Conservation (phyloP, 805 yeast species). For the Lipomyces oligophaga region DNA sequence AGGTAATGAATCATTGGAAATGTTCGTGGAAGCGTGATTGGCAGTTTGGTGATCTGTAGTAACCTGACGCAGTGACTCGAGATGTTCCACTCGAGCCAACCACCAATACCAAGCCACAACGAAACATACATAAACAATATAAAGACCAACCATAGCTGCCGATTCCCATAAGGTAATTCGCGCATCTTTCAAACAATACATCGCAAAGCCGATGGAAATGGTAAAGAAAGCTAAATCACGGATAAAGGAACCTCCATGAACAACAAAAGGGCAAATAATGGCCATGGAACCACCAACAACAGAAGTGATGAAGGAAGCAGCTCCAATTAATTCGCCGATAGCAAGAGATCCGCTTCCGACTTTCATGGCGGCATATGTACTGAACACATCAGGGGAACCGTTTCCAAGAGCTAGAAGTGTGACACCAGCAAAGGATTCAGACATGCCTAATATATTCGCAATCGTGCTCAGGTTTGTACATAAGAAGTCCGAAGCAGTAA, state of each 20-base stretch:
- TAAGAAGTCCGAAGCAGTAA: constrained; percentile 75
- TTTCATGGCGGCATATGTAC: constrained; percentile 78
- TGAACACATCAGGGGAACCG: constrained; percentile 84
- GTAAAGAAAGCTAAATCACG: constrained; percentile 61
- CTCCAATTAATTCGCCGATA: constrained; percentile 86
- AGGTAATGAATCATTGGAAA: background rate
- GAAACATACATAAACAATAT: constrained; percentile 56
- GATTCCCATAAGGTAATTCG: constrained; percentile 55
- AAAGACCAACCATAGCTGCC: constrained; percentile 51
- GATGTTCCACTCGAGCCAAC: background rate
- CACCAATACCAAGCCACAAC: constrained; percentile 45
- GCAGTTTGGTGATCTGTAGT: background rate
- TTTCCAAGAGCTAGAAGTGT: constrained; percentile 88
- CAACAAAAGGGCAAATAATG: constrained; percentile 59
- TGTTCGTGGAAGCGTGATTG: background rate
- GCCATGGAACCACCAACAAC: constrained; percentile 80
- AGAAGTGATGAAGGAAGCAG: constrained; percentile 75
- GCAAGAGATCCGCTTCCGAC: constrained; percentile 73
- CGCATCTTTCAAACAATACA: constrained; percentile 48
- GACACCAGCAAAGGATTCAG: constrained; percentile 72
- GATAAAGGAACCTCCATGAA: constrained; percentile 46
- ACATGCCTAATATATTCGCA: constrained; percentile 56
- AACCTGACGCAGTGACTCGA: background rate
- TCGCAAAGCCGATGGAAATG: constrained; percentile 46
- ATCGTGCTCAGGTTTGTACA: constrained; percentile 73